Conservation (phyloP, 345 rosid species). For the Iberis pinnata region DNA sequence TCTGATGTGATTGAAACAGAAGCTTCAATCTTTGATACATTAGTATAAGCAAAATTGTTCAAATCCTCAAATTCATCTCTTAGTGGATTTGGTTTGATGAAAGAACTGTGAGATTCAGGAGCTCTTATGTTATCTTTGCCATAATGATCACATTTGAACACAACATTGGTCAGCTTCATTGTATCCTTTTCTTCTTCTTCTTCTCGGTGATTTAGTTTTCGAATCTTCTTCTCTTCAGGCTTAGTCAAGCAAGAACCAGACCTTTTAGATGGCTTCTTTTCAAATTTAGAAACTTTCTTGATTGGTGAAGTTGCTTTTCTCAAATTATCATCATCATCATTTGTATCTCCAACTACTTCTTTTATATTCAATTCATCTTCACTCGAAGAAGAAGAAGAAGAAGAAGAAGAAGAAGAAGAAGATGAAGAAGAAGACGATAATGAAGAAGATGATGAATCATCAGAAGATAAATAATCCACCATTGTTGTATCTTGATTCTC, state of each 20-base stretch:
- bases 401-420: background rate
- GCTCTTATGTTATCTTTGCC: no score
- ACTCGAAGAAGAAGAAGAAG: conserved; percentile 18
- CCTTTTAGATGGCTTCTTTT: conserved; percentile 19
- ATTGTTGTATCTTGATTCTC: background rate
- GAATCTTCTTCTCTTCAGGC: conserved; percentile 6
- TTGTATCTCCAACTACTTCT: conserved; percentile 18
- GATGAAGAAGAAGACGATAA: conserved; percentile 5
- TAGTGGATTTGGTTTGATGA: no score
- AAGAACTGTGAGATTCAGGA: no score
- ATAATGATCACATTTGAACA: no score
- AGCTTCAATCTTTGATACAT: no score
- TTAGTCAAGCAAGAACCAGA: conserved; percentile 15
- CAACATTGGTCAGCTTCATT: background rate
- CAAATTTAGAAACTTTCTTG: no score
- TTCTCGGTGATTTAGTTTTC: conserved; percentile 4
- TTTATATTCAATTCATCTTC: conserved; percentile 4
- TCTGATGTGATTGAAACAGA: conserved; percentile 16
- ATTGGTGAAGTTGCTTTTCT: conserved; percentile 1
- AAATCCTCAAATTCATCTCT: no score
- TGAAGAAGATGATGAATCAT: no score
- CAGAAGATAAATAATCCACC: conserved; percentile 20
- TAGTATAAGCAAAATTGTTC: conserved; percentile 13
- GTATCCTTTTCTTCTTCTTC: conserved; percentile 7
- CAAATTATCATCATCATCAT: conserved; percentile 22